Percentiles rank a stretch among this genome's conserved stretches.
Conservation (phyloP, 306 rosid species). For the Prunus salicina region DNA sequence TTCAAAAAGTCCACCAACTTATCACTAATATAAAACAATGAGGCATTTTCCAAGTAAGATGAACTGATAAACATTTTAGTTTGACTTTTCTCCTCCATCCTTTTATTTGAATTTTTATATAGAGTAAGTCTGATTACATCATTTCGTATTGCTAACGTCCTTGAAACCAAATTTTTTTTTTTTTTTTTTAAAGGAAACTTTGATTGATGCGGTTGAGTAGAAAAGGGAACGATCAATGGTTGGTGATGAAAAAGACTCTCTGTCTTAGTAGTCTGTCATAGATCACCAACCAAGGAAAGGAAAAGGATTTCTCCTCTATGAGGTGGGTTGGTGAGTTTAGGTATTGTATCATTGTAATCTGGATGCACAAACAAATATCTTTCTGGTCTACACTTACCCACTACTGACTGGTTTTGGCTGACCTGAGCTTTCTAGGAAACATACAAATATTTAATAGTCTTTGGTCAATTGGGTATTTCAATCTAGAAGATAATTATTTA, state of each 20-base stretch:
- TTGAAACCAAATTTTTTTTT: no score
- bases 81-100: neutral
- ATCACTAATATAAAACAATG: neutral
- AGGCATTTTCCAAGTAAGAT: neutral
- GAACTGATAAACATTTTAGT: neutral
- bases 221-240: conserved; percentile 13
- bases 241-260: conserved; percentile 10
- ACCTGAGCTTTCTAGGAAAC: neutral
- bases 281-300: conserved; percentile 20
- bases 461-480: no score
- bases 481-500: no score
- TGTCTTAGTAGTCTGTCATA: neutral
- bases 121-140: neutral
- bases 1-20: neutral
- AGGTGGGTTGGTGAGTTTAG: conserved; percentile 3
- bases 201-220: neutral
- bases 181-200: neutral
- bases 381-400: neutral
- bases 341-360: neutral
- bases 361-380: neutral
- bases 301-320: neutral
- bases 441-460: no score
- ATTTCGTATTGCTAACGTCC: neutral
- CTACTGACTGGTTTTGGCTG: neutral
- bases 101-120: neutral